Evolutionary conservation across 768 basidiomycete genomes (phyloP).

Genomic region (Agaricus subrufescens): DNA sequence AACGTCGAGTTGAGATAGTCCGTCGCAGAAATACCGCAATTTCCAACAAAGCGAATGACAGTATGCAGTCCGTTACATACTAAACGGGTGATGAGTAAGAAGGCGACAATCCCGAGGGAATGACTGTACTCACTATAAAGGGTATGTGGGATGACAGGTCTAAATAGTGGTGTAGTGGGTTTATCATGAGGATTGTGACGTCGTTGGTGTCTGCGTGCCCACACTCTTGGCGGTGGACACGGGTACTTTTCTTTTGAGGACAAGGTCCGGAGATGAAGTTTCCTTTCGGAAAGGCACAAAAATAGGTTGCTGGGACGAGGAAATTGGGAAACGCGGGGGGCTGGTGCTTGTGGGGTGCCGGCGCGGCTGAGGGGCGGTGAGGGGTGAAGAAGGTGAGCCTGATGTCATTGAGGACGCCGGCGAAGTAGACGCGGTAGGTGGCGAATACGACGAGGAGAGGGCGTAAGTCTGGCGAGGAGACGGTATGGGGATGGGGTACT

Average conservation of each 20-base stretch:
- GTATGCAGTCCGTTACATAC: neutral
- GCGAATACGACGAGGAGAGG: slow-evolving; percentile 12
- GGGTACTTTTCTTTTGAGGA: slow-evolving; percentile 31
- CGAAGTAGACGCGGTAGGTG: slow-evolving; percentile 19
- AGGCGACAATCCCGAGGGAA: neutral
- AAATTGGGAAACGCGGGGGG: slow-evolving; percentile 10
- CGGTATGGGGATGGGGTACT: slow-evolving; percentile 39
- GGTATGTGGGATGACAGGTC: neutral
- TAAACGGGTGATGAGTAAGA: neutral
- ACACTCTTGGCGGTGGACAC: slow-evolving; percentile 1
- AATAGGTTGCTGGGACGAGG: slow-evolving; percentile 29
- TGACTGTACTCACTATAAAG: neutral
- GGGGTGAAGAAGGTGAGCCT: slow-evolving; percentile 11
- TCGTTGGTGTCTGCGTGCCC: slow-evolving; percentile 4
- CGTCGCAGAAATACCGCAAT: too few species aligned
- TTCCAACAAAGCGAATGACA: neutral
- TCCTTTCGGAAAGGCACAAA: slow-evolving; percentile 51
- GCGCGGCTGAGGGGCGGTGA: slow-evolving; percentile 25
- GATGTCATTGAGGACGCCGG: slow-evolving; percentile 17
- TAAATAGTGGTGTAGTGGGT: neutral
- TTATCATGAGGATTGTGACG: slow-evolving; percentile 3
- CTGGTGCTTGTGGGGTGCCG: slow-evolving; percentile 14
- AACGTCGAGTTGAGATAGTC: neutral
- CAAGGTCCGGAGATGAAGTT: slow-evolving; percentile 52
- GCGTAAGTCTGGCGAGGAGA: slow-evolving; percentile 19